Base-by-base conservation (phyloP, 2,329 filamentous ascomycete genomes). In the Xenoacremonium recifei region DNA sequence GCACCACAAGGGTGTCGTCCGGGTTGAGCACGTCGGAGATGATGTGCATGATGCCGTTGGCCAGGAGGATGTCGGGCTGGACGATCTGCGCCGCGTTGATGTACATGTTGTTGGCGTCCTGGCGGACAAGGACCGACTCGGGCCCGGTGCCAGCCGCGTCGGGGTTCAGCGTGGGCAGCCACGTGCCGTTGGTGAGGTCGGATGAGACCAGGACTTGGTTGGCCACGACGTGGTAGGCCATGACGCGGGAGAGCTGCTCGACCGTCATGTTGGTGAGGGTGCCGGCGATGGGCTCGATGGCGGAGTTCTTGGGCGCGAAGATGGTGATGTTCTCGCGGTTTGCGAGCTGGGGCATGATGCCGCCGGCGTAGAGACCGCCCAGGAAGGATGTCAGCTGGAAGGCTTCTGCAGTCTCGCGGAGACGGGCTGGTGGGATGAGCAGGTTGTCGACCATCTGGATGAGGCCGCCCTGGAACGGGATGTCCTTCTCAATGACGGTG, bases 151-250 rank as follows among this genome's bases (percentile, higher is more conserved):
- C 71, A 19, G 76, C 69, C 41, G 76, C 64, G 20, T 54, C 49
- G 23, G 42, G 42, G 17, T 48, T 48, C 2, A 77, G 60, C 1
- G 71, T 73, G 2, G 40, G n/a, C 12, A 66, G 50, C 4, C 42
- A 43, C 6, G 57, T 41, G 34, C 53, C 48, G 44, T 61, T 40
- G 66, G 67, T 49, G 15, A 73, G 60, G 27, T 54, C 45, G 2
- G 67, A 63, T 15, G 74, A 77, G 56, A 81, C 81, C 3, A 73
- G 62, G 2, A 83, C 70, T 6, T 67, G 66, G 39, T 68, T 71
- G n/a, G 73, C 70, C 33, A 87, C 64, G 38, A 87, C 71, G 59
- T 89, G 84, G 64, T 88, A 88, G 19, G 71, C 64, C 23, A 87
- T 69, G 37, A 87, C 72, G 20, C 60, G 61, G 3, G 69, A 60